Conservation (phyloP, 257 asterid species). For the Lycium barbarum region DNA sequence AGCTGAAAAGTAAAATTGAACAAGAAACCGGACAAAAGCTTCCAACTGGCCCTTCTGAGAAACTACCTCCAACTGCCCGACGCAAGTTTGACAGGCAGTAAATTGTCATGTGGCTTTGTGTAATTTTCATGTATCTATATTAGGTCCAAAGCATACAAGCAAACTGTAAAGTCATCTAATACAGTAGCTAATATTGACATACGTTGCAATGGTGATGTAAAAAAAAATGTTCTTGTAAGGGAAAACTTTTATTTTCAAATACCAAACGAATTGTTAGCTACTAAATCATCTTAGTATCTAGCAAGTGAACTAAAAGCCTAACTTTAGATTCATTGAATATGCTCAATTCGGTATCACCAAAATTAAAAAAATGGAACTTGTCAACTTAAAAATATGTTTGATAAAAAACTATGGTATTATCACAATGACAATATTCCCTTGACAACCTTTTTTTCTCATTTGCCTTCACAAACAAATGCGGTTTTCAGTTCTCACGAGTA, state of each 20-base stretch:
- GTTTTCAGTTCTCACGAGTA: too few relatives aligned
- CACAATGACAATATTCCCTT: neutral
- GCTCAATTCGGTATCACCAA: too few relatives aligned
- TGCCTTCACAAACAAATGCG: too few relatives aligned
- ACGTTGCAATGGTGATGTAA: neutral
- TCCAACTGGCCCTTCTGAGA: slow-evolving; percentile 83
- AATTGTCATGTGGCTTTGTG: slow-evolving; percentile 1
- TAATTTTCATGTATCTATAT: neutral
- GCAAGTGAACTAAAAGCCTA: too few relatives aligned
- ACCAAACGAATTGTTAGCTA: neutral
- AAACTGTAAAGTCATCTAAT: neutral
- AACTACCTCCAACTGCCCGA: slow-evolving; percentile 82
- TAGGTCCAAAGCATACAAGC: neutral
- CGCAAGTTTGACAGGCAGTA: slow-evolving; percentile 16
- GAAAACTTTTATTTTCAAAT: neutral
- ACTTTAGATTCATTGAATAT: too few relatives aligned
- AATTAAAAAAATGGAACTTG: too few relatives aligned
- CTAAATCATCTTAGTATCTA: neutral
- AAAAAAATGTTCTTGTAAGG: neutral
- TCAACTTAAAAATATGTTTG: neutral
- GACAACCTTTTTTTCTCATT: neutral
- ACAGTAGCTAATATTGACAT: neutral
- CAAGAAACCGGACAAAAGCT: slow-evolving; percentile 76
- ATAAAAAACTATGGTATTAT: neutral
- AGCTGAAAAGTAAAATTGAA: slow-evolving; percentile 75